A percentile compares a stretch with the other conserved stretches of the same genome.
phyloP scores from a whole-genome alignment of 352 stramenopile species.

The Globisporangium radiosum region DNA sequence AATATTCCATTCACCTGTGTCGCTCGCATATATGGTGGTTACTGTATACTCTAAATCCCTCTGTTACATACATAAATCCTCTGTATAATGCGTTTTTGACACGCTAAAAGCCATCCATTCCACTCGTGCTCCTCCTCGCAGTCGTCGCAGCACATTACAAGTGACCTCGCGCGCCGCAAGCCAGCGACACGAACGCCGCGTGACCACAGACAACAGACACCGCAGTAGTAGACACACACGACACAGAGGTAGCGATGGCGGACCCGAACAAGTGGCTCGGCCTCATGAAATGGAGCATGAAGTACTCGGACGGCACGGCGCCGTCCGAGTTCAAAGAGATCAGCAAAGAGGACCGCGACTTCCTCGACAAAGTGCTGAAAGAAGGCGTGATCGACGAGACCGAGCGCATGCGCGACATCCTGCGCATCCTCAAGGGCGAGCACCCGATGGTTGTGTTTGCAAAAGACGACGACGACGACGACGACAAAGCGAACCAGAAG shows the following conservation, averaged over 20 bases:
- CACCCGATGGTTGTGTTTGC: constrained; percentile 67
- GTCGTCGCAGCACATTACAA: no score
- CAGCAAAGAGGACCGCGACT: constrained; percentile 67
- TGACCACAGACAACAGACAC: background rate
- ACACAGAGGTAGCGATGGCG: constrained; percentile 24
- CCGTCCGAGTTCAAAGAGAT: constrained; percentile 61
- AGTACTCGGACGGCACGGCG: constrained; percentile 75
- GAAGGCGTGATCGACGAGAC: constrained; percentile 82
- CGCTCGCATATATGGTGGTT: no score
- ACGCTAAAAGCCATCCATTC: no score
- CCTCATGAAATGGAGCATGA: constrained; percentile 87
- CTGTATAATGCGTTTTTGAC: no score
- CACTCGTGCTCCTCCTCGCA: no score
- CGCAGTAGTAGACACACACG: background rate
- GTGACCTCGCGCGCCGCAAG: no score
- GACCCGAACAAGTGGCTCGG: constrained; percentile 85
- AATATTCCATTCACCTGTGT: no score
- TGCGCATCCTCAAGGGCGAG: constrained; percentile 77
- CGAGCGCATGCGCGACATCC: constrained; percentile 77
- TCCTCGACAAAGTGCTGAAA: constrained; percentile 80
- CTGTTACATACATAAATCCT: no score
- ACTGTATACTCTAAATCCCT: no score
- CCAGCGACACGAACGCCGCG: background rate
- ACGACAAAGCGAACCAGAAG: constrained; percentile 18
- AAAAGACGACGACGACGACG: constrained; percentile 22